Conservation (phyloP, 257 asterid species). For the Solanum ossicruentum region DNA sequence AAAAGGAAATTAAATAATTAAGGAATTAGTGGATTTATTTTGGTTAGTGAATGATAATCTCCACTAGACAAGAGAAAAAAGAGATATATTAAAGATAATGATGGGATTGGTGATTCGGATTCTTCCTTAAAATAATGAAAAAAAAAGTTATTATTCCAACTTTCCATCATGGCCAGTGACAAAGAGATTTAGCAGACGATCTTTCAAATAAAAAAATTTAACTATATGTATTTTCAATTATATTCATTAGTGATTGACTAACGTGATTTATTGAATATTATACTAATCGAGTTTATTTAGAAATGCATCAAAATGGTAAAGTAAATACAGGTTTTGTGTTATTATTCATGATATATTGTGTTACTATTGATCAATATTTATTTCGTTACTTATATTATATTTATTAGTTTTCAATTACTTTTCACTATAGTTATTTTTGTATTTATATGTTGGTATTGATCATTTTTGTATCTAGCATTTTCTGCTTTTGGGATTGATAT, state of each 20-base stretch:
- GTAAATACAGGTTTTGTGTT: too few relatives aligned
- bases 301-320: neutral
- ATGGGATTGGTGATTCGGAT: neutral
- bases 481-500: too few relatives aligned
- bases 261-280: neutral
- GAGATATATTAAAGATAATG: too few relatives aligned
- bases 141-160: neutral
- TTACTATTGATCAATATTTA: too few relatives aligned
- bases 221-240: neutral
- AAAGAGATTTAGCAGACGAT: neutral
- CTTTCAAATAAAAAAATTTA: neutral
- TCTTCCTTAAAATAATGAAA: neutral
- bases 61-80: neutral
- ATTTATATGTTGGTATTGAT: too few relatives aligned
- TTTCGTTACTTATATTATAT: too few relatives aligned
- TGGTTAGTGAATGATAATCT: neutral
- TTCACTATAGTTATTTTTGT: too few relatives aligned
- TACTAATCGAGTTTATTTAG: neutral
- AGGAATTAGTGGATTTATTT: neutral
- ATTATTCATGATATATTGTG: too few relatives aligned
- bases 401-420: too few relatives aligned
- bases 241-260: too few relatives aligned
- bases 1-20: neutral
- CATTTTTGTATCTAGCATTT: too few relatives aligned
- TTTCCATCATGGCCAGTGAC: neutral